A percentile compares a stretch with the other conserved stretches of the same genome.
phyloP scores from a whole-genome alignment of 1,284 basidiomycete genomes.

The Leccinum griseonigrum region DNA sequence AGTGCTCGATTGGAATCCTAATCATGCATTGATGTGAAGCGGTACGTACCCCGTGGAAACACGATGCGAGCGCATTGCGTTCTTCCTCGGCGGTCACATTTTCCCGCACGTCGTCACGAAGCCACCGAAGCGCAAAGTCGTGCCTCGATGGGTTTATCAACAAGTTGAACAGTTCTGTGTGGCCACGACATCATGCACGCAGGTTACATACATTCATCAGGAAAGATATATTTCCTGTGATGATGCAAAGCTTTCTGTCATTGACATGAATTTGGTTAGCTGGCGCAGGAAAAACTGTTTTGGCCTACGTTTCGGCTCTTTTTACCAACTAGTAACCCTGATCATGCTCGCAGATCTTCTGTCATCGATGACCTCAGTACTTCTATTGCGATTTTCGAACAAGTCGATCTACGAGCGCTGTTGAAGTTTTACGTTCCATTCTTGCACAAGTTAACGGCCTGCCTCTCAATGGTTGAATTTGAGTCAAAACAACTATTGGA shows the following conservation, averaged over 20 bases:
- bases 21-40: background rate
- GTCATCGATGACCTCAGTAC: slow-evolving; percentile 10
- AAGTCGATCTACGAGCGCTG: slow-evolving; percentile 1
- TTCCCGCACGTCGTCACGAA: slow-evolving; percentile 75
- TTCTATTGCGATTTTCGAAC: slow-evolving; percentile 21
- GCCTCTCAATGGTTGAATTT: background rate
- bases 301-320: background rate
- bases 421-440: slow-evolving; percentile 8
- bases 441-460: slow-evolving; percentile 1
- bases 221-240: background rate
- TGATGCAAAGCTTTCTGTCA: background rate
- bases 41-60: slow-evolving; percentile 59
- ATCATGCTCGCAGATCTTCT: slow-evolving; percentile 1
- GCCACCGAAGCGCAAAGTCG: slow-evolving; percentile 79
- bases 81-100: slow-evolving; percentile 68
- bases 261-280: background rate
- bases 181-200: background rate
- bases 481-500: background rate
- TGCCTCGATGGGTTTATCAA: slow-evolving; percentile 70
- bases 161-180: slow-evolving; percentile 73
- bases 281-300: slow-evolving; percentile 2
- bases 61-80: slow-evolving; percentile 50
- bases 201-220: background rate
- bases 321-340: background rate
- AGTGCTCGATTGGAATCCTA: background rate